phyloP scores from a whole-genome alignment of 2,329 filamentous ascomycete species.

The Ceratocystis cacaofunesta region DNA sequence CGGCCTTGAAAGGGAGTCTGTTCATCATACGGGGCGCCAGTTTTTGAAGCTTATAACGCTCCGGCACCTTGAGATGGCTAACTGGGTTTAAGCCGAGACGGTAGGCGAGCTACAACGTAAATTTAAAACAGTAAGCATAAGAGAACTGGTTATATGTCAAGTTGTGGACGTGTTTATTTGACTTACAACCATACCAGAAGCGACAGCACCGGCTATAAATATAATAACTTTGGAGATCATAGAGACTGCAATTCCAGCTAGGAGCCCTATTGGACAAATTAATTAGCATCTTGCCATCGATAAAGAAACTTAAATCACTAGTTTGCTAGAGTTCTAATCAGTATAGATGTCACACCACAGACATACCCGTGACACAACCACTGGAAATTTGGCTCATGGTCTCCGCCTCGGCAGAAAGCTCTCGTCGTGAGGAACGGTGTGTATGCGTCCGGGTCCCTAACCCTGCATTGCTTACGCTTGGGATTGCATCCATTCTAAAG shows the following conservation, averaged over 20 bases:
- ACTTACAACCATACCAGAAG: constrained; percentile 48
- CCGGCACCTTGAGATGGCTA: constrained; percentile 22
- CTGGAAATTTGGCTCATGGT: constrained; percentile 33
- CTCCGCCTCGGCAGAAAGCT: constrained; percentile 7
- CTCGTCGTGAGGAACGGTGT: background rate
- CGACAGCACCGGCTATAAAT: constrained; percentile 48
- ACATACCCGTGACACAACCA: constrained; percentile 37
- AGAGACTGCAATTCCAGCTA: constrained; percentile 49
- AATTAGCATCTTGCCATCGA: background rate
- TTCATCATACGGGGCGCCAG: constrained; percentile 10
- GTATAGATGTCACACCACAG: background rate
- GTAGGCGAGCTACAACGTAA: constrained; percentile 27
- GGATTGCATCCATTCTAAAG: constrained; percentile 10
- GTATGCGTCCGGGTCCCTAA: background rate
- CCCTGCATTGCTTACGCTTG: background rate
- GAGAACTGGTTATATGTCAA: background rate
- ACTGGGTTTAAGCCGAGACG: constrained; percentile 30
- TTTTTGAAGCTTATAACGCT: constrained; percentile 13
- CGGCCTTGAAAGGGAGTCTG: constrained; percentile 50
- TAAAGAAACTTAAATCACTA: background rate
- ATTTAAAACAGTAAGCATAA: constrained; percentile 8
- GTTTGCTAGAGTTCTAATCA: background rate
- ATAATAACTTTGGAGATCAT: constrained; percentile 58
- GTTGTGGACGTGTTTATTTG: background rate
- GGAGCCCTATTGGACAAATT: constrained; percentile 33